phyloP scores from a whole-genome alignment of 2,329 filamentous ascomycete genomes.

The Fusarium phyllophilum region DNA sequence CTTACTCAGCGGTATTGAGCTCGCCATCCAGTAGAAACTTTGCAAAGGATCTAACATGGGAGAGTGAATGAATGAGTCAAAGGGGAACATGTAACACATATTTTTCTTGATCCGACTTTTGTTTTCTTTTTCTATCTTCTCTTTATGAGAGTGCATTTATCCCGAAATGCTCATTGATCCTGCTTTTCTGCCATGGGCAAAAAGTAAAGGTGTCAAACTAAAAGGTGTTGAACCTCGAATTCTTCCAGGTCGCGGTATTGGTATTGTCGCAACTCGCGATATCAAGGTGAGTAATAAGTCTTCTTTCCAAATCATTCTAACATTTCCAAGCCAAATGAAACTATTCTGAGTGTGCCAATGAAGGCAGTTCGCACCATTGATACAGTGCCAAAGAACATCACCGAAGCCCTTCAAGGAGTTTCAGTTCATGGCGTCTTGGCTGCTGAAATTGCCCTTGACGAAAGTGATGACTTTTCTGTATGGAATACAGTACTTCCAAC shows the following conservation, averaged over 20 bases:
- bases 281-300: conserved; percentile 64
- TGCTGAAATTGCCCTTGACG: conserved; percentile 70
- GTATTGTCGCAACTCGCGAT: conserved; percentile 75
- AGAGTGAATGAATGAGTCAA: conserved; percentile 22
- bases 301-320: background rate
- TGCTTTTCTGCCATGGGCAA: conserved; percentile 72
- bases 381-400: conserved; percentile 65
- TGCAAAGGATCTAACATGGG: background rate
- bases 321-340: conserved; percentile 55
- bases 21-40: conserved; percentile 31
- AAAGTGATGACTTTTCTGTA: conserved; percentile 56
- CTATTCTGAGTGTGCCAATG: conserved; percentile 73
- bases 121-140: background rate
- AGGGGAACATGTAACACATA: background rate
- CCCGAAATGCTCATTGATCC: conserved; percentile 38
- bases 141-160: background rate
- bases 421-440: conserved; percentile 79
- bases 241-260: conserved; percentile 79
- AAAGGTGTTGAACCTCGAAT: conserved; percentile 72
- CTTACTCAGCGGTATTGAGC: conserved; percentile 25
- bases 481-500: conserved; percentile 78
- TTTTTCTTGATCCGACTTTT: background rate
- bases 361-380: conserved; percentile 72
- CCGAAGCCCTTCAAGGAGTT: conserved; percentile 62
- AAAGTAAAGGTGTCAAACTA: conserved; percentile 48